phyloP scores from a whole-genome alignment of 129 eudicot species.

The Centrapalus pauciflorus region DNA sequence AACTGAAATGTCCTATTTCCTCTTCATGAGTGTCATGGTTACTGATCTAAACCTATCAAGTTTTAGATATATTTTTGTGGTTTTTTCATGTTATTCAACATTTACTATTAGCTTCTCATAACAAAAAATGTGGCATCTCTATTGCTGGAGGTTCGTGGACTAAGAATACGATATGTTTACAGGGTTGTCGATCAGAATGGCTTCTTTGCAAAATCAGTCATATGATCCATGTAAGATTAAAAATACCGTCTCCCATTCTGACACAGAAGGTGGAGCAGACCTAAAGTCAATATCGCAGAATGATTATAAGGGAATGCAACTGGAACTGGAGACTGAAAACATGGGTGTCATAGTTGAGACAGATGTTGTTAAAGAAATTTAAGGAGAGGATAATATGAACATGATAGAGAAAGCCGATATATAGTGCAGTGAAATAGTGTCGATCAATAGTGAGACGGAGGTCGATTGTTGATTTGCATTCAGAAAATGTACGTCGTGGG shows the following conservation, averaged over 20 bases:
- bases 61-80: background rate
- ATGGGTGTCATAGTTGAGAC: slow-evolving; percentile 11
- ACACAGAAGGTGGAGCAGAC: slow-evolving; percentile 21
- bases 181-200: slow-evolving; percentile 51
- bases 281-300: slow-evolving; percentile 19
- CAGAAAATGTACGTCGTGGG: too few species aligned
- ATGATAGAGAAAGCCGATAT: too few species aligned
- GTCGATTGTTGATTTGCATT: too few species aligned
- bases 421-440: too few species aligned
- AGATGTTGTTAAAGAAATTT: slow-evolving; percentile 21
- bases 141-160: background rate
- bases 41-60: too few species aligned
- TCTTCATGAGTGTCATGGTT: background rate
- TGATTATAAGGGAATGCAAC: slow-evolving; percentile 16
- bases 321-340: slow-evolving; percentile 6
- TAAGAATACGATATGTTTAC: slow-evolving; percentile 7
- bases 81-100: background rate
- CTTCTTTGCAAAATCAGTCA: slow-evolving; percentile 54
- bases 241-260: slow-evolving; percentile 29
- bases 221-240: slow-evolving; percentile 53
- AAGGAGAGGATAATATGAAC: slow-evolving; percentile 16
- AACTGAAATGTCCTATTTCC: too few species aligned
- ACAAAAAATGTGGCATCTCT: background rate
- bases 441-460: too few species aligned
- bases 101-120: background rate